Evolutionary conservation across 768 basidiomycete genomes (phyloP).

Genomic region (Russula brevipes): DNA sequence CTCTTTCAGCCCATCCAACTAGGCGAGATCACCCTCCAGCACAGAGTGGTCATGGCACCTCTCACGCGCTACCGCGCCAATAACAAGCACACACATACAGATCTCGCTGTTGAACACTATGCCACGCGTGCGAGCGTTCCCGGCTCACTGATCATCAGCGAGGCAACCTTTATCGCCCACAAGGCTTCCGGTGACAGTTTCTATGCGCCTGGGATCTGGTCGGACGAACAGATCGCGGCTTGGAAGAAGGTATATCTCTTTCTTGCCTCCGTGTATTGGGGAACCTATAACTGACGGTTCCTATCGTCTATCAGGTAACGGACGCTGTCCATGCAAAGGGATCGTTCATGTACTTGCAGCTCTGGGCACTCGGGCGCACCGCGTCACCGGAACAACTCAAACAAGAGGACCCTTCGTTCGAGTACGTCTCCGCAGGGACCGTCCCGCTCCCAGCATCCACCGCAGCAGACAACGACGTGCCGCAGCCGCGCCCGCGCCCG

Average conservation of each 20-base stretch:
- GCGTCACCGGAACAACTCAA: conserved; percentile 27
- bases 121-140: conserved; percentile 42
- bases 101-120: conserved; percentile 43
- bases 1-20: conserved; percentile 47
- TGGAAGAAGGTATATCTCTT: conserved; percentile 45
- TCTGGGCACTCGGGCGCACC: conserved; percentile 46
- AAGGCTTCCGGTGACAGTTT: conserved; percentile 41
- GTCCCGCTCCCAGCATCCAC: conserved; percentile 18
- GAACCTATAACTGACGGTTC: background rate
- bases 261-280: background rate
- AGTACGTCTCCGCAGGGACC: conserved; percentile 29
- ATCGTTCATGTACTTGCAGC: conserved; percentile 41
- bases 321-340: conserved; percentile 42
- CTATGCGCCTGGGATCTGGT: conserved; percentile 47
- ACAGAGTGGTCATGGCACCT: conserved; percentile 53
- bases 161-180: conserved; percentile 50
- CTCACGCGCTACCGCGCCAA: conserved; percentile 44
- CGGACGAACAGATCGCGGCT: conserved; percentile 43
- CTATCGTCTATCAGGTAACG: conserved; percentile 29
- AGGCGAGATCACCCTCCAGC: conserved; percentile 39
- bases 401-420: conserved; percentile 26
- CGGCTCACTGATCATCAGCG: conserved; percentile 54
- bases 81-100: conserved; percentile 33
- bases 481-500: conserved; percentile 41
- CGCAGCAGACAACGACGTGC: conserved; percentile 23